Percentiles rank a stretch among this genome's conserved stretches.
Evolutionary conservation across 1,139 yeast species (phyloP).

Genomic region (Pichia sp.): DNA sequence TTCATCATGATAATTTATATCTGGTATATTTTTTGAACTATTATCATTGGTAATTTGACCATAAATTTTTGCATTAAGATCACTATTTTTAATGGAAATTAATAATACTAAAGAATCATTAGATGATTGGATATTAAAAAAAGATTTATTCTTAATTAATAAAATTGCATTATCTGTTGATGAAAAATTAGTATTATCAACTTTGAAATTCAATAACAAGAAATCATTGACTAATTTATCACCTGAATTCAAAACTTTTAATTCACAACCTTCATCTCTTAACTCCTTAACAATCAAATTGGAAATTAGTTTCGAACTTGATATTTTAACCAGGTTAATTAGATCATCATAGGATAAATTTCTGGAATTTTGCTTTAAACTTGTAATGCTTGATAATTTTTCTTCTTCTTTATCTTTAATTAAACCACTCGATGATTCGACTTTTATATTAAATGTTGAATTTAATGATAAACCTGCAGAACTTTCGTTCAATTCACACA

Average conservation of each 20-base stretch:
- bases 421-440: neutral
- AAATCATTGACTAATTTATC: slow-evolving; percentile 20
- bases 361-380: slow-evolving; percentile 8
- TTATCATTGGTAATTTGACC: slow-evolving; percentile 26
- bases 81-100: slow-evolving; percentile 20
- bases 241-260: slow-evolving; percentile 28
- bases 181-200: slow-evolving; percentile 4
- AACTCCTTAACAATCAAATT: slow-evolving; percentile 62
- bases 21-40: slow-evolving; percentile 22
- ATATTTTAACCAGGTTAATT: slow-evolving; percentile 41
- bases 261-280: slow-evolving; percentile 35
- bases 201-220: slow-evolving; percentile 17
- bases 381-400: too few species aligned
- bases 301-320: slow-evolving; percentile 56
- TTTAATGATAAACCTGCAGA: neutral
- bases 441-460: neutral
- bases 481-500: slow-evolving; percentile 9
- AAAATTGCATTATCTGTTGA: slow-evolving; percentile 21
- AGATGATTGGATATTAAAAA: slow-evolving; percentile 28
- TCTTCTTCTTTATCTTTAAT: neutral
- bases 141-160: slow-evolving; percentile 25
- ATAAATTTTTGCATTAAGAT: slow-evolving; percentile 24
- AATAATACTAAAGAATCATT: slow-evolving; percentile 27
- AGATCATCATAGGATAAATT: slow-evolving; percentile 40
- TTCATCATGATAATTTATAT: slow-evolving; percentile 22